Conservation (phyloP, 139 green algal genomes). For the Tetradesmus obliquus region DNA sequence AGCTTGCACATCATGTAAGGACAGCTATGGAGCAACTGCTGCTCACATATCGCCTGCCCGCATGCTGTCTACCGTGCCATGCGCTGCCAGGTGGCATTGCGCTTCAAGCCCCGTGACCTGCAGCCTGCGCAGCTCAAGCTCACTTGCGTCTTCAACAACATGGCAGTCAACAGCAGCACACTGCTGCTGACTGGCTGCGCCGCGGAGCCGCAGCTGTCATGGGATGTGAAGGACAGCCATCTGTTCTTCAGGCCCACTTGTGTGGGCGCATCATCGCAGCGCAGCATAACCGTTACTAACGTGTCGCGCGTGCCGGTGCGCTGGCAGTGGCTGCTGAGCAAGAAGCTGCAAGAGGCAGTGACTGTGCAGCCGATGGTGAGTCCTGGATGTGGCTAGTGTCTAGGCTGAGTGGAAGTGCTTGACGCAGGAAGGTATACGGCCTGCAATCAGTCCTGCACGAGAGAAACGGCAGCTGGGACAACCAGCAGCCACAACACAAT, state of each 20-base stretch:
- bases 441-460: no score
- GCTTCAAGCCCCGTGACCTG: conserved; percentile 54
- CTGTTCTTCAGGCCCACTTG: conserved; percentile 80
- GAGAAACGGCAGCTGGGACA: no score
- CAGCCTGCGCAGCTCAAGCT: conserved; percentile 29
- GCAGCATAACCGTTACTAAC: conserved; percentile 69
- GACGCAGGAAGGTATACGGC: no score
- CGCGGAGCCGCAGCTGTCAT: conserved; percentile 53
- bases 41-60: neutral
- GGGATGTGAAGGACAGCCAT: conserved; percentile 44
- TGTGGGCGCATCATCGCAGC: conserved; percentile 67
- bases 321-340: conserved; percentile 67
- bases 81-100: conserved; percentile 49
- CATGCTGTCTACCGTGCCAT: neutral
- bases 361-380: conserved; percentile 42
- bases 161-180: conserved; percentile 27
- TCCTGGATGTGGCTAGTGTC: no score
- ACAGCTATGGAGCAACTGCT: neutral
- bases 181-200: conserved; percentile 58
- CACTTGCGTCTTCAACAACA: conserved; percentile 58
- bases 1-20: no score
- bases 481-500: no score
- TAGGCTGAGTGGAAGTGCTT: no score
- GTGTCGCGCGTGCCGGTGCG: conserved; percentile 58
- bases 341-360: conserved; percentile 51